phyloP scores from a whole-genome alignment of 768 basidiomycete species.

The Sutorius australiensis region DNA sequence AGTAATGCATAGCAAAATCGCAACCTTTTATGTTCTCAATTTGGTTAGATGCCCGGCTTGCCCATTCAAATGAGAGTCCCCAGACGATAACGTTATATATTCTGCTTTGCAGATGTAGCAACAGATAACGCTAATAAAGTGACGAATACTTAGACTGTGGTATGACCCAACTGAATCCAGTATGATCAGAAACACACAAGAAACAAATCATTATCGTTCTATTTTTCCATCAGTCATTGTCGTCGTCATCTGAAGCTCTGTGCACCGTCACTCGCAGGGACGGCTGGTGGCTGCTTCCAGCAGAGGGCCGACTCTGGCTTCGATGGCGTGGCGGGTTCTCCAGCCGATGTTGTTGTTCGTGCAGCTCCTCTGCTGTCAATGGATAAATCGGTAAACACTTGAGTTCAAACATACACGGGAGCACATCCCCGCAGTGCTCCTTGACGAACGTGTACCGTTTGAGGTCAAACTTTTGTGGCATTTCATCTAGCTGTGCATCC shows the following conservation, averaged over 20 bases:
- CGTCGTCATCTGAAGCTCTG: conserved; percentile 9
- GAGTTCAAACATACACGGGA: conserved; percentile 61
- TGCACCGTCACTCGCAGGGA: conserved; percentile 18
- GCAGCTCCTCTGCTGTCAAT: conserved; percentile 47
- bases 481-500: background rate
- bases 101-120: no score
- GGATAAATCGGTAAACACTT: conserved; percentile 46
- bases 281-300: conserved; percentile 12
- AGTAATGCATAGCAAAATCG: no score
- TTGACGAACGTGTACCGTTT: conserved; percentile 35
- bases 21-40: no score
- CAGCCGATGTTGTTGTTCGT: conserved; percentile 41
- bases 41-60: no score
- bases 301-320: conserved; percentile 18
- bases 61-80: no score
- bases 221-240: conserved; percentile 13
- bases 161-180: conserved; percentile 3
- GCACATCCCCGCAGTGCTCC: conserved; percentile 42
- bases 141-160: conserved; percentile 23
- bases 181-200: background rate
- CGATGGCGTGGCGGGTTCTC: conserved; percentile 19
- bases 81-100: no score
- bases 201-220: background rate
- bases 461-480: conserved; percentile 8
- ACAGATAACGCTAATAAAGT: conserved; percentile 19